Base-by-base conservation (phyloP, 495 filamentous ascomycete species). In the Aspergillus nidulans region DNA sequence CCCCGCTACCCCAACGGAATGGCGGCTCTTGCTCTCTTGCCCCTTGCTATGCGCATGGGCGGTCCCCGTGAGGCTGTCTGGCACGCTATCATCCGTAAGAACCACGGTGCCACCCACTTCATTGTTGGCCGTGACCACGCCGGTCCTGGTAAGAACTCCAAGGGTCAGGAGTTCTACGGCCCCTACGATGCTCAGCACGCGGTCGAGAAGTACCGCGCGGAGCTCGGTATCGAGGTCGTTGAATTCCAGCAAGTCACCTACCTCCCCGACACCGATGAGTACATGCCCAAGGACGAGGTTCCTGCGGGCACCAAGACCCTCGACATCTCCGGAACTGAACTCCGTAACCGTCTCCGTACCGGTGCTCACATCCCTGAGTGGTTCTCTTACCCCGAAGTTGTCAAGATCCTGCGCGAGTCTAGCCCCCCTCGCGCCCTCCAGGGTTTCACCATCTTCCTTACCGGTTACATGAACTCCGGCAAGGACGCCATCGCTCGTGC, bases 181-280 rank as follows among this genome's bases (percentile, higher is more conserved):
- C 91, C 94, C 4, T 98, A 98, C 71, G 94, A 97, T 69, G 94
- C 94, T n/a, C 94, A 98, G 77, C 80, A 94, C 70, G 91, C 90
- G 25, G 91, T 98, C 47, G 91, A 96, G 82, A 95, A 95, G 74
- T 97, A 97, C 84, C 84, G 84, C 64, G 82, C 88, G 49, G 94
- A 97, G 78, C 86, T 98, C 49, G 94, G 94, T 59, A 98, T 98
- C 66, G 92, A 97, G 75, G 92, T 98, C 53, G 94, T 98, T 46
- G 91, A 92, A 42, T 98, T 98, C 87, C 95, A 97, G 79, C 90
- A 92, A 85, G 95, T 98, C 85, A 97, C 92, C 49, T 98, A 98
- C 74, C 85, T 97, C 42, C 94, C 94, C 52, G 94, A 98, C 70
- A 87, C 81, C 74, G 94, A 98, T 69, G 94, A 97, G 77, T 98